Percentiles rank a stretch among this genome's conserved stretches.
These are phyloP conservation scores for Diospyros kaki DNA, from an alignment of 148 eudicot species.

Conservation along the genomic window DNA sequence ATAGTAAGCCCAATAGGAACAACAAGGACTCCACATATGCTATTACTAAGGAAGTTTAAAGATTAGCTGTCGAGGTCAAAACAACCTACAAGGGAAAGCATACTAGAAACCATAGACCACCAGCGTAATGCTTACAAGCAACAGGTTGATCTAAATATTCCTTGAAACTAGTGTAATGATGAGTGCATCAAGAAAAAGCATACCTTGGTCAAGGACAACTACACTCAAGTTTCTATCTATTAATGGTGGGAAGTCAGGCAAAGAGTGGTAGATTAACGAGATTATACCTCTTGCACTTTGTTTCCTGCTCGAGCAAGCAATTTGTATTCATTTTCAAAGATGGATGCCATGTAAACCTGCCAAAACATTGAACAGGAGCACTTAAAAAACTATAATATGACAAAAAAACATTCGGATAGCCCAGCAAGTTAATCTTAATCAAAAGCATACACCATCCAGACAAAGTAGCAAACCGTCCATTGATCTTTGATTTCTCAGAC, in stretches of 20 bases:
- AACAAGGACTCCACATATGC: neutral
- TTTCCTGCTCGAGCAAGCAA: slow-evolving; percentile 91
- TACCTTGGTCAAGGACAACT: neutral
- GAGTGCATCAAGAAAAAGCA: neutral
- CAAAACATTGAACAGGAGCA: slow-evolving; percentile 1
- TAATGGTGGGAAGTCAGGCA: neutral
- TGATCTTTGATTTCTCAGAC: neutral
- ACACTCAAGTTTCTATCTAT: neutral
- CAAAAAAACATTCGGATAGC: neutral
- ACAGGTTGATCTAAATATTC: slow-evolving; percentile 1
- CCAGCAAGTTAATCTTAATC: neutral
- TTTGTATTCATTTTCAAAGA: slow-evolving; percentile 81
- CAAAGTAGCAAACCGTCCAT: neutral
- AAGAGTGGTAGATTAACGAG: neutral
- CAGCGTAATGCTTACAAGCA: neutral
- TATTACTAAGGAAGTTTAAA: neutral
- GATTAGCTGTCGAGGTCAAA: neutral
- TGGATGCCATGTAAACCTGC: slow-evolving; percentile 95
- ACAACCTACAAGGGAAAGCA: neutral
- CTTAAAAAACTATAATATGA: neutral
- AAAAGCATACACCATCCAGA: neutral
- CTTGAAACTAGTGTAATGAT: neutral
- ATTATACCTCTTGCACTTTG: slow-evolving; percentile 85
- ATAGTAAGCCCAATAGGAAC: too few relatives aligned
- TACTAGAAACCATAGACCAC: neutral